Conservation (phyloP, 2,329 filamentous ascomycete species). For the Colletotrichum sp. region DNA sequence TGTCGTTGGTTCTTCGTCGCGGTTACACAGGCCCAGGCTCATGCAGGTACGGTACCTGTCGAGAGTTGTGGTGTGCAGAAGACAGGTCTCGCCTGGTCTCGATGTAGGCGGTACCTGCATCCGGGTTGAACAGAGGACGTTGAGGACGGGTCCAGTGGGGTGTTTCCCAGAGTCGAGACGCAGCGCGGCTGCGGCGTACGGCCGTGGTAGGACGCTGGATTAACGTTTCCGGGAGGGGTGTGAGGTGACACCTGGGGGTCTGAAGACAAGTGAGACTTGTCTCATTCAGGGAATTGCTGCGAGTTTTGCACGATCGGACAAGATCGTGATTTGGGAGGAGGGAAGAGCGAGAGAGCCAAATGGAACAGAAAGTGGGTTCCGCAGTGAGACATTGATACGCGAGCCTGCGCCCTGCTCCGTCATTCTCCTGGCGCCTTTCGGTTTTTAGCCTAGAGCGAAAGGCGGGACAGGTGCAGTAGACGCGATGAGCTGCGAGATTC, state of each 20-base stretch:
- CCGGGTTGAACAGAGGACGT: neutral
- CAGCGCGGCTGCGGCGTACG: constrained; percentile 5
- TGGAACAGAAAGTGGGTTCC: neutral
- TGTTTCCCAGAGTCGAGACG: neutral
- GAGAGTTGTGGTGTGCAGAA: neutral
- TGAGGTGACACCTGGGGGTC: neutral
- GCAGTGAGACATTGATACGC: constrained; percentile 8
- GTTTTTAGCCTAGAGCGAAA: neutral
- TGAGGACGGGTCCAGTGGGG: neutral
- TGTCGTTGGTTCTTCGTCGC: neutral
- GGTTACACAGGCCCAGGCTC: neutral
- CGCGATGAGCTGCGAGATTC: constrained; percentile 3
- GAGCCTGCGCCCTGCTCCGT: neutral
- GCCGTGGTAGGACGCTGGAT: neutral
- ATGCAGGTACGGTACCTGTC: neutral
- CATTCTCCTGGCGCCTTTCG: constrained; percentile 3
- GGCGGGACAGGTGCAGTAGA: neutral
- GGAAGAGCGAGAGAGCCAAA: neutral
- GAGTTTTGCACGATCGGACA: neutral
- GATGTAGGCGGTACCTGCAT: constrained; percentile 13
- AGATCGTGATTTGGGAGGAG: constrained; percentile 2
- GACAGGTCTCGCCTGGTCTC: neutral
- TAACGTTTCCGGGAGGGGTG: neutral
- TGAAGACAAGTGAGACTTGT: neutral
- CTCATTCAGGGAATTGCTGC: neutral